phyloP scores from a whole-genome alignment of 1,139 yeast genomes.

The Meyerozyma guilliermondii region DNA sequence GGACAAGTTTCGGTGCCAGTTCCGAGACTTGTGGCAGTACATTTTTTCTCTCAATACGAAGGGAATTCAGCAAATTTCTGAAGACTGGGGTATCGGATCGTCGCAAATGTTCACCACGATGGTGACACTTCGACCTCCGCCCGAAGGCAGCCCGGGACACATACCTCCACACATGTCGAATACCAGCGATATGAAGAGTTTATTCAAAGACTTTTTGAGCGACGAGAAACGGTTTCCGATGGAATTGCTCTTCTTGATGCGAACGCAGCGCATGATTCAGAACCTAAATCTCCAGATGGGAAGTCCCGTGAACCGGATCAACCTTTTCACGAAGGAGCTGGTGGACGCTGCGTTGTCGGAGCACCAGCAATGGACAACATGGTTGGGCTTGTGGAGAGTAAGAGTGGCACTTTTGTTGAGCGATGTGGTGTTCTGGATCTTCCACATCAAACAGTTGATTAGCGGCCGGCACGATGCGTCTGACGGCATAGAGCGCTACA shows the following conservation, averaged over 20 bases:
- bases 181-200: slow-evolving; percentile 13
- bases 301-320: slow-evolving; percentile 69
- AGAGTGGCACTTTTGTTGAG: slow-evolving; percentile 36
- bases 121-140: slow-evolving; percentile 50
- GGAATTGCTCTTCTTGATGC: slow-evolving; percentile 58
- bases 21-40: slow-evolving; percentile 59
- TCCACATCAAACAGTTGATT: slow-evolving; percentile 37
- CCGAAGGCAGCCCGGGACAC: slow-evolving; percentile 16
- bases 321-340: slow-evolving; percentile 56
- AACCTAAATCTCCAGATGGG: slow-evolving; percentile 62
- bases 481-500: slow-evolving; percentile 43
- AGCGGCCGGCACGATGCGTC: slow-evolving; percentile 30
- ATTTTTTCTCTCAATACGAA: slow-evolving; percentile 49
- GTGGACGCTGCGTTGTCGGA: slow-evolving; percentile 18
- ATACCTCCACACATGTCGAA: neutral
- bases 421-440: slow-evolving; percentile 35
- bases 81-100: slow-evolving; percentile 68
- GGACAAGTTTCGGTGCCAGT: slow-evolving; percentile 48
- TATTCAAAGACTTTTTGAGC: slow-evolving; percentile 40
- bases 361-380: slow-evolving; percentile 15
- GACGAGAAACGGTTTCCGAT: slow-evolving; percentile 66
- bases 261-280: slow-evolving; percentile 73
- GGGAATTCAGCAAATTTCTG: slow-evolving; percentile 46
- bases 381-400: slow-evolving; percentile 26
- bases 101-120: slow-evolving; percentile 61